Percentiles rank a stretch among this genome's conserved stretches.
Conservation (phyloP, 805 yeast genomes). For the Candida nemodendra region DNA sequence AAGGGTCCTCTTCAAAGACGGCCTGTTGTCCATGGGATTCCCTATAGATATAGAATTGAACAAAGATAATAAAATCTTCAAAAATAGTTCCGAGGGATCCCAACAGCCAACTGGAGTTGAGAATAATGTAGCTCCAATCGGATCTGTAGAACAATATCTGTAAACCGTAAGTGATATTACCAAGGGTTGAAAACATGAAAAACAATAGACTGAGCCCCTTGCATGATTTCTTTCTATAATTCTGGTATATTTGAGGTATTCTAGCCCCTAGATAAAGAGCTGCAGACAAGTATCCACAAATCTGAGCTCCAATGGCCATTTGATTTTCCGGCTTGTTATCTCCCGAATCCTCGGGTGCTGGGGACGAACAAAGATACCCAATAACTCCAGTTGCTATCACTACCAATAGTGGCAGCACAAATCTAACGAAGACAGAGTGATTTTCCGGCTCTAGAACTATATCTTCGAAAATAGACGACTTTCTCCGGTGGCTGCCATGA, state of each 20-base stretch:
- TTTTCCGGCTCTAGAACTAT: slow-evolving; percentile 46
- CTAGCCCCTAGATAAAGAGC: slow-evolving; percentile 67
- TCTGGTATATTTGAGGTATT: slow-evolving; percentile 80
- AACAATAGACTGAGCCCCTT: slow-evolving; percentile 83
- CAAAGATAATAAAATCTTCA: slow-evolving; percentile 64
- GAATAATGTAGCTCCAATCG: slow-evolving; percentile 56
- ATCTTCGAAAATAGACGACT: slow-evolving; percentile 52
- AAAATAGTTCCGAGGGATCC: slow-evolving; percentile 77
- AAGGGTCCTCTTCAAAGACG: slow-evolving; percentile 12
- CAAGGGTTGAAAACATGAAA: slow-evolving; percentile 70
- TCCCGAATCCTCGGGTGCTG: slow-evolving; percentile 22
- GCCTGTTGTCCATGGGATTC: slow-evolving; percentile 20
- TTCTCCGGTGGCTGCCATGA: slow-evolving; percentile 31
- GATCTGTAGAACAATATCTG: slow-evolving; percentile 67
- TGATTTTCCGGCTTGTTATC: slow-evolving; percentile 20
- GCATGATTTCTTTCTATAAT: slow-evolving; percentile 73
- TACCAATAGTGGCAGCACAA: slow-evolving; percentile 57
- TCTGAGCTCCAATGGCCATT: slow-evolving; percentile 56
- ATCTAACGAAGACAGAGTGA: slow-evolving; percentile 47
- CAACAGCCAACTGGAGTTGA: slow-evolving; percentile 72
- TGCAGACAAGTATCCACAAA: slow-evolving; percentile 72
- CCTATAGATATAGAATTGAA: slow-evolving; percentile 64
- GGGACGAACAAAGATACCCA: slow-evolving; percentile 56
- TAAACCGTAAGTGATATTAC: slow-evolving; percentile 72
- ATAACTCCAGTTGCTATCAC: slow-evolving; percentile 61